Percentiles rank a stretch among this genome's conserved stretches.
Conservation (phyloP, 1,139 yeast genomes). For the Pichia sp. region DNA sequence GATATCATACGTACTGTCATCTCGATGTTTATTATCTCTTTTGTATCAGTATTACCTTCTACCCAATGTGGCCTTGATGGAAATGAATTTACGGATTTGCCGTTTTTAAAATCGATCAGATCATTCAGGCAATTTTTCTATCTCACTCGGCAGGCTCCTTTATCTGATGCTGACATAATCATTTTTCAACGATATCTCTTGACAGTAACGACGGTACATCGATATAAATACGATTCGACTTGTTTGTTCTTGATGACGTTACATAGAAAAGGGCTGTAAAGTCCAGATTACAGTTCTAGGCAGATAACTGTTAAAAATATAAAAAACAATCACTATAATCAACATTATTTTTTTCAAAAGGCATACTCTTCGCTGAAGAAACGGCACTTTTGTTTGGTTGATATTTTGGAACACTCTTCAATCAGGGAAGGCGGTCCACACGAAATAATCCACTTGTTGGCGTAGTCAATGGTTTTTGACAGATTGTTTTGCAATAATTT, state of each 20-base stretch:
- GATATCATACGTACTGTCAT: not conserved
- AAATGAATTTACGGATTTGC: not conserved
- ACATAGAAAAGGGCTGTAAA: too few species aligned
- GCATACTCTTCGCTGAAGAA: slow-evolving; percentile 43
- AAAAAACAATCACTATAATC: too few species aligned
- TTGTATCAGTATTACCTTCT: too few species aligned
- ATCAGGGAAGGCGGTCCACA: slow-evolving; percentile 66
- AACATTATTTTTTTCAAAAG: slow-evolving; percentile 22
- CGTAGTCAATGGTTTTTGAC: slow-evolving; percentile 31
- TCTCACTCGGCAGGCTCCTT: not conserved
- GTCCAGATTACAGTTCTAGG: too few species aligned
- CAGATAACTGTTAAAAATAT: too few species aligned
- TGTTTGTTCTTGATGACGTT: too few species aligned
- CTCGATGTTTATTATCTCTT: not conserved
- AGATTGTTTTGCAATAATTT: slow-evolving; percentile 31
- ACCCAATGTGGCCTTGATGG: not conserved
- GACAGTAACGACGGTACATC: too few species aligned
- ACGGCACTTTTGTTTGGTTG: slow-evolving; percentile 36
- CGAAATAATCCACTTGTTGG: slow-evolving; percentile 54
- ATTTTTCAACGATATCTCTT: not conserved
- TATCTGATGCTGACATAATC: not conserved
- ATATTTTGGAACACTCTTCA: slow-evolving; percentile 43
- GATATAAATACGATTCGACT: too few species aligned
- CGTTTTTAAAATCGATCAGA: not conserved
- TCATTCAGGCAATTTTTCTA: not conserved